Conservation (phyloP, 2,329 filamentous ascomycete species). For the Paradendryphiella salina region DNA sequence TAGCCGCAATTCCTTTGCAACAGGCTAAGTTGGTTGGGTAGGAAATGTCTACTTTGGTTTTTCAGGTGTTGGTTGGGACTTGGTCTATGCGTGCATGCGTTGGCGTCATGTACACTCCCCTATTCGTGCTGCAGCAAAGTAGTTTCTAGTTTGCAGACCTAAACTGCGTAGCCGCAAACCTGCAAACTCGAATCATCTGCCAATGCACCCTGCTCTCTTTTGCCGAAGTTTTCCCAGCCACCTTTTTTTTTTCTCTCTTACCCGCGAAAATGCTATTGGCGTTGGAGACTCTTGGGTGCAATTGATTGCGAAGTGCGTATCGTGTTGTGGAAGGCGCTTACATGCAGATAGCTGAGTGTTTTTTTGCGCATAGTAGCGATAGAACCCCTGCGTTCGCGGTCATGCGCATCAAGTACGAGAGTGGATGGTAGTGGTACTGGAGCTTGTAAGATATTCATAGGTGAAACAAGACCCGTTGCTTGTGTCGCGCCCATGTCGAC, state of each 20-base stretch:
- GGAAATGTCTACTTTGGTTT: conserved; percentile 9
- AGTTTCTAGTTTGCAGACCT: conserved; percentile 16
- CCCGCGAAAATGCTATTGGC: conserved; percentile 1
- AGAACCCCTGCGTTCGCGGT: conserved; percentile 33
- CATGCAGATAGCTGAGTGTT: conserved; percentile 18
- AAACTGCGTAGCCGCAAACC: conserved; percentile 21
- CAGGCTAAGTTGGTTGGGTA: conserved; percentile 31
- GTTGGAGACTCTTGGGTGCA: background rate
- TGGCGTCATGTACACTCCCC: conserved; percentile 35
- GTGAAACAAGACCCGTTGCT: conserved; percentile 39
- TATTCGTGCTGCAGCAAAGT: conserved; percentile 26
- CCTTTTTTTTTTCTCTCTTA: background rate
- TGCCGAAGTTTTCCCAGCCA: conserved; percentile 1
- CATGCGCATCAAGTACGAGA: conserved; percentile 24
- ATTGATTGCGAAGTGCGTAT: conserved; percentile 4
- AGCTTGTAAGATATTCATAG: conserved; percentile 22
- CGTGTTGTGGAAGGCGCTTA: conserved; percentile 24
- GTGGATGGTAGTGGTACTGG: conserved; percentile 26
- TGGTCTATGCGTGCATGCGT: conserved; percentile 36
- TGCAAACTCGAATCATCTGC: conserved; percentile 25
- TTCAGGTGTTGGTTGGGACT: conserved; percentile 12
- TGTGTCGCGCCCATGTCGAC: conserved; percentile 32
- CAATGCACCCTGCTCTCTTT: background rate
- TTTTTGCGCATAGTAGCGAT: conserved; percentile 6
- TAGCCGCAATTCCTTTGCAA: conserved; percentile 7